Conservation (phyloP, 2,329 filamentous ascomycete species). For the Dendrostoma leiphaemia region DNA sequence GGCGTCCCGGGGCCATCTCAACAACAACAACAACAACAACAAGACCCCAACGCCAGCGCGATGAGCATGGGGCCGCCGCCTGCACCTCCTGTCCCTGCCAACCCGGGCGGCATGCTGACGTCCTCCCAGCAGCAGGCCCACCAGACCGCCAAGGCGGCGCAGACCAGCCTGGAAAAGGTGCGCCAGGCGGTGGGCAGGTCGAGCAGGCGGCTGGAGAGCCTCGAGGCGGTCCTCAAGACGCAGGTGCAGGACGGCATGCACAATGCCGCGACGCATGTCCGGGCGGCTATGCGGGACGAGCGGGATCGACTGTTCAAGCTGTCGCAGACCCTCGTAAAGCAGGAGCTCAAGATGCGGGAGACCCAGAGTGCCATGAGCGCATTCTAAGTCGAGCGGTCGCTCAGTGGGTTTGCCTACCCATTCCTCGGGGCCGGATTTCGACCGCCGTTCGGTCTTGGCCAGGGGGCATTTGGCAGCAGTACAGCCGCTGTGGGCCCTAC, state of each 20-base stretch:
- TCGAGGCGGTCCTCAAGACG: conserved; percentile 16
- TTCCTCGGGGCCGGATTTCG: no score
- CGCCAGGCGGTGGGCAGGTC: conserved; percentile 15
- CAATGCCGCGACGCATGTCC: conserved; percentile 15
- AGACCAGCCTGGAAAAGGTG: conserved; percentile 16
- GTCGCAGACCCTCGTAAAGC: conserved; percentile 16
- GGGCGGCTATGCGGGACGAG: conserved; percentile 15
- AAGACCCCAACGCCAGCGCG: not conserved
- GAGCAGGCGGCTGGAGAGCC: conserved; percentile 14
- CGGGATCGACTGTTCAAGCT: conserved; percentile 15
- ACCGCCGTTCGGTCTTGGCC: no score
- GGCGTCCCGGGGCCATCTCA: not conserved
- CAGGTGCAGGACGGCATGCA: conserved; percentile 19
- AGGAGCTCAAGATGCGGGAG: conserved; percentile 12
- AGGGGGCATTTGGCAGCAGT: no score
- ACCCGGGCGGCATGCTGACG: not conserved
- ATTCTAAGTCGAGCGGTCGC: no score
- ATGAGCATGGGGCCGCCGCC: conserved; percentile 3
- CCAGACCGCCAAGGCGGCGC: conserved; percentile 11
- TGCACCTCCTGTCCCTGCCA: not conserved
- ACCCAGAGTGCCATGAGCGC: not conserved
- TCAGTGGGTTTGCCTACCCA: no score
- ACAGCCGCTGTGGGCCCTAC: no score
- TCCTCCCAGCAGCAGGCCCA: not conserved
- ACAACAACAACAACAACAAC: conserved; percentile 4